Percentiles rank a stretch among this genome's conserved stretches.
These are phyloP conservation scores for Leavenworthia alabamica DNA, from an alignment of 345 rosid species.

Conservation along the genomic window DNA sequence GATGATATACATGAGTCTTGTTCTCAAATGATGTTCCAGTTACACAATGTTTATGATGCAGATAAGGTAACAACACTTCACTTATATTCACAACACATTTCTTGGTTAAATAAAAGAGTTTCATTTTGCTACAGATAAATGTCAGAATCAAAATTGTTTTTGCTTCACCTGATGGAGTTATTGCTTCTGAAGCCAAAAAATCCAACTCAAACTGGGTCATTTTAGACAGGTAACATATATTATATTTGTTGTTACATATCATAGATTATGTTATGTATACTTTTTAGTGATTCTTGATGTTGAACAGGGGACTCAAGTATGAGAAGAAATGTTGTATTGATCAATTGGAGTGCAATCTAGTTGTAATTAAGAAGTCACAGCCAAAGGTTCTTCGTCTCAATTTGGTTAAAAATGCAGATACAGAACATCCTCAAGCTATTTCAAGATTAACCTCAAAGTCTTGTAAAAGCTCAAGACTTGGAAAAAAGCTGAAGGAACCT, in stretches of 20 bases:
- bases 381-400: constrained; percentile 88
- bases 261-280: background rate
- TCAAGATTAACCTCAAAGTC: constrained; percentile 26
- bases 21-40: constrained; percentile 86
- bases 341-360: constrained; percentile 85
- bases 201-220: constrained; percentile 87
- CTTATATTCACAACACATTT: background rate
- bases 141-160: constrained; percentile 77
- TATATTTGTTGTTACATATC: background rate
- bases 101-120: background rate
- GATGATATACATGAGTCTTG: constrained; percentile 74
- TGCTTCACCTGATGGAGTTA: constrained; percentile 64
- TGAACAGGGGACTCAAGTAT: constrained; percentile 59
- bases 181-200: constrained; percentile 77
- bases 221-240: constrained; percentile 56
- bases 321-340: constrained; percentile 81
- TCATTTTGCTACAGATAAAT: constrained; percentile 50
- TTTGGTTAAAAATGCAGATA: constrained; percentile 59
- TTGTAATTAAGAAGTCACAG: constrained; percentile 76
- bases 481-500: constrained; percentile 51
- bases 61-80: constrained; percentile 45
- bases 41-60: constrained; percentile 84
- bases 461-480: constrained; percentile 32
- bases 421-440: constrained; percentile 36
- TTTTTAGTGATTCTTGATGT: background rate